phyloP scores from a whole-genome alignment of 495 filamentous ascomycete species.

The Podospora tetraspora region DNA sequence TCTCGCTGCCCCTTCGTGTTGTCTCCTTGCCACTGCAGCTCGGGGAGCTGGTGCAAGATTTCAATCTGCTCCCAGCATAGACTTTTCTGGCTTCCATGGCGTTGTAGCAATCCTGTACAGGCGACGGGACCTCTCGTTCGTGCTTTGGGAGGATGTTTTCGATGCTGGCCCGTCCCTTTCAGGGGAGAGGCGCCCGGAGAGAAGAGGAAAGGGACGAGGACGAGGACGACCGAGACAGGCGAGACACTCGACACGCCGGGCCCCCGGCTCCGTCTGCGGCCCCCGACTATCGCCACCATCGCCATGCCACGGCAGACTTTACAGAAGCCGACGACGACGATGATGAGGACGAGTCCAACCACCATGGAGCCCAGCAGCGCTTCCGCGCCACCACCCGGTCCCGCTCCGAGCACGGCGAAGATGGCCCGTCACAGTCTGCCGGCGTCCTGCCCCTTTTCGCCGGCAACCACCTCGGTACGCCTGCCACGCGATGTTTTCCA shows the following conservation, averaged over 20 bases:
- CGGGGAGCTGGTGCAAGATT: neutral
- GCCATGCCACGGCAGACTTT: slow-evolving; percentile 53
- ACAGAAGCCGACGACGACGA: slow-evolving; percentile 51
- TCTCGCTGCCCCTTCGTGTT: neutral
- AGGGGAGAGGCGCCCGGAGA: slow-evolving; percentile 19
- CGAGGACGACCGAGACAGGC: slow-evolving; percentile 1
- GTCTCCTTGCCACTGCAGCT: neutral
- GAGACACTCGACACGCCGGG: slow-evolving; percentile 26
- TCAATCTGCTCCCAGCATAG: neutral
- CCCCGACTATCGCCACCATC: slow-evolving; percentile 35
- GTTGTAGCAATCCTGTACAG: slow-evolving; percentile 18
- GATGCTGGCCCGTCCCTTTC: slow-evolving; percentile 39
- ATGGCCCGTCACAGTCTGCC: slow-evolving; percentile 44
- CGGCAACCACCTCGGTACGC: slow-evolving; percentile 67
- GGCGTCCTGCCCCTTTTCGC: slow-evolving; percentile 80
- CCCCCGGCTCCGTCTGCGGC: slow-evolving; percentile 30
- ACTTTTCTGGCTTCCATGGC: slow-evolving; percentile 26
- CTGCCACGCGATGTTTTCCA: neutral
- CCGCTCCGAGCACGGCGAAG: slow-evolving; percentile 48
- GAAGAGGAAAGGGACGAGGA: slow-evolving; percentile 12
- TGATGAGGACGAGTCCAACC: slow-evolving; percentile 43
- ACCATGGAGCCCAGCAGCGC: slow-evolving; percentile 31
- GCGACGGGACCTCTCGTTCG: slow-evolving; percentile 19
- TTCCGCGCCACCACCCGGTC: neutral
- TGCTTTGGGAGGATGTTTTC: slow-evolving; percentile 36